A percentile compares a stretch with the other conserved stretches of the same genome.
phyloP scores from a whole-genome alignment of 148 eudicot species.

The Rheum nobile region DNA sequence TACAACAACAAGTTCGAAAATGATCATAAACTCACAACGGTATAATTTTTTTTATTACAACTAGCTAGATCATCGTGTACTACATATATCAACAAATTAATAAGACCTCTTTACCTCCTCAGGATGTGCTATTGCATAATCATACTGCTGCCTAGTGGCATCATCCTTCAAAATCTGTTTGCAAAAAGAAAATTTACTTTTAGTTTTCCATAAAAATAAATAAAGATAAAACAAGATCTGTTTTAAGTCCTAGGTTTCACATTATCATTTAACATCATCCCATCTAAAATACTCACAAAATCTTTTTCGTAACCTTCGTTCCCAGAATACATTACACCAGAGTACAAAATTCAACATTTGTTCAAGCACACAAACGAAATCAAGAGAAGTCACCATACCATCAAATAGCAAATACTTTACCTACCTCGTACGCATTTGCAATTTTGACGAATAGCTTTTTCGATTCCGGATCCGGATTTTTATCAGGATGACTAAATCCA shows the following conservation, averaged over 20 bases:
- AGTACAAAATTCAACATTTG: background rate
- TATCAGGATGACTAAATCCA: slow-evolving; percentile 64
- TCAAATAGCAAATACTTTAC: background rate
- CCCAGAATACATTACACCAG: background rate
- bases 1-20: background rate
- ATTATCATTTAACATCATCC: background rate
- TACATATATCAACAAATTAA: background rate
- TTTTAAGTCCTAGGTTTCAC: background rate
- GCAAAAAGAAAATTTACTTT: background rate
- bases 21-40: background rate
- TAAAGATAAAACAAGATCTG: background rate
- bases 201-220: background rate
- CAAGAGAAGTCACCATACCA: background rate
- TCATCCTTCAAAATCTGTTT: slow-evolving; percentile 85
- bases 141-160: slow-evolving; percentile 71
- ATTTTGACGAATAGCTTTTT: slow-evolving; percentile 64
- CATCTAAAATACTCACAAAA: background rate
- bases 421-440: slow-evolving; percentile 90
- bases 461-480: slow-evolving; percentile 90
- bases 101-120: slow-evolving; percentile 50
- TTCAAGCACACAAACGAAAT: background rate
- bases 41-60: background rate
- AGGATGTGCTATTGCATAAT: slow-evolving; percentile 94
- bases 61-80: background rate
- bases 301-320: background rate